Percentiles rank a stretch among this genome's conserved stretches.
phyloP scores from a whole-genome alignment of 805 yeast species.

The Millerozyma miso region DNA sequence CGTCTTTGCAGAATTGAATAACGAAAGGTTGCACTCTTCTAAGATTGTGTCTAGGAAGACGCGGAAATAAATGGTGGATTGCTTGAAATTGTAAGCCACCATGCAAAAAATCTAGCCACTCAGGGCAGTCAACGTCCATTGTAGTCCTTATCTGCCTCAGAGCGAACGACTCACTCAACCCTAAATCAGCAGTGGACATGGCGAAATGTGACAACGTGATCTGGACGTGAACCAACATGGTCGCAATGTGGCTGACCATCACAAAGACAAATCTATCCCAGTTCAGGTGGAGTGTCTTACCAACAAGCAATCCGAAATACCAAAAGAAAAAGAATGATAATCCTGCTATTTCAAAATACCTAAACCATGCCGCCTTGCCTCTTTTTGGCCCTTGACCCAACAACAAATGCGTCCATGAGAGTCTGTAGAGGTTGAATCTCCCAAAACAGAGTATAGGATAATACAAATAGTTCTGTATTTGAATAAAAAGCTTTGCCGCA shows the following conservation, averaged over 20 bases:
- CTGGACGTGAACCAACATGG: constrained; percentile 93
- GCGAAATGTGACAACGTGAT: constrained; percentile 88
- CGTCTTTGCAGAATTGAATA: constrained; percentile 66
- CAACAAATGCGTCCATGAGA: constrained; percentile 75
- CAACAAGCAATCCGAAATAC: constrained; percentile 68
- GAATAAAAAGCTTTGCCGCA: constrained; percentile 54
- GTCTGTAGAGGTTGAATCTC: constrained; percentile 75
- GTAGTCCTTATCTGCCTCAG: constrained; percentile 84
- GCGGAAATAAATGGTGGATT: constrained; percentile 83
- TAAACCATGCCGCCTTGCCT: constrained; percentile 84
- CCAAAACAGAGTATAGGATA: constrained; percentile 81
- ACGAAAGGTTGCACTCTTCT: constrained; percentile 71
- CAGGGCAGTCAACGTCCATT: constrained; percentile 93
- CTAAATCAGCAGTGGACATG: constrained; percentile 87
- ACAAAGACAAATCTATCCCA: constrained; percentile 56
- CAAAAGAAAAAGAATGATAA: constrained; percentile 68
- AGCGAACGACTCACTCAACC: constrained; percentile 72
- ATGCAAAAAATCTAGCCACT: constrained; percentile 85
- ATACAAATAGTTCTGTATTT: constrained; percentile 63
- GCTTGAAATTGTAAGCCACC: constrained; percentile 94
- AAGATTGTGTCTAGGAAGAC: constrained; percentile 84
- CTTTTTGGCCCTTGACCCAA: constrained; percentile 73
- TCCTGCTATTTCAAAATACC: constrained; percentile 75
- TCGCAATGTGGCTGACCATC: constrained; percentile 69
- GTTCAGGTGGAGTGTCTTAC: constrained; percentile 47